These are phyloP conservation scores for Fusarium mundagurra DNA, from an alignment of 2,329 filamentous ascomycete genomes.

Conservation along the genomic window DNA sequence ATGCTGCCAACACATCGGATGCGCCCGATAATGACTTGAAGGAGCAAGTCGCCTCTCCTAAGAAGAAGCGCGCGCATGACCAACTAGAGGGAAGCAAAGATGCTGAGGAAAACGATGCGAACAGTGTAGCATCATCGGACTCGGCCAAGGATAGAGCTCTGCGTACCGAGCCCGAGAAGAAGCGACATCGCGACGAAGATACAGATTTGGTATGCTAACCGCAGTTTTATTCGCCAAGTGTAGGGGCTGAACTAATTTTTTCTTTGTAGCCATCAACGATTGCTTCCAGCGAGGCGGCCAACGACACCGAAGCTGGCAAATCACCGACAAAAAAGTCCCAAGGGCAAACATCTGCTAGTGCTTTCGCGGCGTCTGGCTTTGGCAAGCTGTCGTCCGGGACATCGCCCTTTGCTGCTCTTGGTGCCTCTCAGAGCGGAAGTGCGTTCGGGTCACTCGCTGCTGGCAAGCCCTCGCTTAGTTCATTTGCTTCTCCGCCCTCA, in stretches of 20 bases:
- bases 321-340: constrained; percentile 40
- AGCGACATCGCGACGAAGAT: constrained; percentile 66
- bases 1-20: constrained; percentile 47
- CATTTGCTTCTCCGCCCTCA: constrained; percentile 47
- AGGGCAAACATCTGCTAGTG: constrained; percentile 62
- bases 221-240: background rate
- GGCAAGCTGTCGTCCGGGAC: constrained; percentile 70
- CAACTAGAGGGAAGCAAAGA: constrained; percentile 64
- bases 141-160: constrained; percentile 60
- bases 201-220: constrained; percentile 46
- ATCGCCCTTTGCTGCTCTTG: constrained; percentile 72
- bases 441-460: constrained; percentile 57
- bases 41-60: constrained; percentile 67
- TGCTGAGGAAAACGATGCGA: constrained; percentile 54
- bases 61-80: constrained; percentile 72
- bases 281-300: constrained; percentile 30
- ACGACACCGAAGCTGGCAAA: constrained; percentile 36
- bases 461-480: constrained; percentile 48
- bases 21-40: constrained; percentile 52
- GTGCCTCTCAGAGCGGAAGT: constrained; percentile 57
- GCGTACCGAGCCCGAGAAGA: constrained; percentile 69
- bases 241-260: constrained; percentile 17
- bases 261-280: constrained; percentile 27
- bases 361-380: constrained; percentile 76
- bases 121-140: constrained; percentile 54